Evolutionary conservation across 2,329 filamentous ascomycete genomes (phyloP).

Genomic region (Myriangium duriaei): DNA sequence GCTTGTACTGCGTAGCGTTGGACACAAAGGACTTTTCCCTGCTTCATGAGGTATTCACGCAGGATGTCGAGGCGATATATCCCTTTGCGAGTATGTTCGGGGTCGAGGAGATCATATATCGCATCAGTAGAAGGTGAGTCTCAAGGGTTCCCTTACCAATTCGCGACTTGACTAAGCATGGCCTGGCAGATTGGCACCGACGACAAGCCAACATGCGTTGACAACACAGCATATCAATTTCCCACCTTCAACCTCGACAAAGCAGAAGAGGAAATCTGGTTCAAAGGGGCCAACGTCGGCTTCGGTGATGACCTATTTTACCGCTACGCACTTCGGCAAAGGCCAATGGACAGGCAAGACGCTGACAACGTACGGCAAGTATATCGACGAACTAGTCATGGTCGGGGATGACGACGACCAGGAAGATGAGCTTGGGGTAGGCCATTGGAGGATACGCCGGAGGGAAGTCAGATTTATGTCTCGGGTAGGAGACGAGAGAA

Average conservation of each 20-base stretch:
- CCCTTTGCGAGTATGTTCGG: conserved; percentile 25
- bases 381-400: conserved; percentile 27
- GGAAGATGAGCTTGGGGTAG: conserved; percentile 22
- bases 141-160: background rate
- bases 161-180: background rate
- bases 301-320: conserved; percentile 29
- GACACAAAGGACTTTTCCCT: conserved; percentile 30
- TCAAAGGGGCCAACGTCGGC: conserved; percentile 19
- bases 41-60: conserved; percentile 28
- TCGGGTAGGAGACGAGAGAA: conserved; percentile 22
- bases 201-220: conserved; percentile 31
- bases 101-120: conserved; percentile 20
- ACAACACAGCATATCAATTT: conserved; percentile 31
- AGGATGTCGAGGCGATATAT: conserved; percentile 29
- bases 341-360: conserved; percentile 29
- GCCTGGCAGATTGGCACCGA: conserved; percentile 24
- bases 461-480: conserved; percentile 27
- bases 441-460: conserved; percentile 27
- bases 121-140: conserved; percentile 20
- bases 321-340: conserved; percentile 30
- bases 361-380: conserved; percentile 31
- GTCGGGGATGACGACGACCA: conserved; percentile 14
- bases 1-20: conserved; percentile 32
- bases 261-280: conserved; percentile 12
- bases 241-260: conserved; percentile 5